Evolutionary conservation across 768 basidiomycete genomes (phyloP).

Genomic region (Pseudohyphozyma bogoriensis): DNA sequence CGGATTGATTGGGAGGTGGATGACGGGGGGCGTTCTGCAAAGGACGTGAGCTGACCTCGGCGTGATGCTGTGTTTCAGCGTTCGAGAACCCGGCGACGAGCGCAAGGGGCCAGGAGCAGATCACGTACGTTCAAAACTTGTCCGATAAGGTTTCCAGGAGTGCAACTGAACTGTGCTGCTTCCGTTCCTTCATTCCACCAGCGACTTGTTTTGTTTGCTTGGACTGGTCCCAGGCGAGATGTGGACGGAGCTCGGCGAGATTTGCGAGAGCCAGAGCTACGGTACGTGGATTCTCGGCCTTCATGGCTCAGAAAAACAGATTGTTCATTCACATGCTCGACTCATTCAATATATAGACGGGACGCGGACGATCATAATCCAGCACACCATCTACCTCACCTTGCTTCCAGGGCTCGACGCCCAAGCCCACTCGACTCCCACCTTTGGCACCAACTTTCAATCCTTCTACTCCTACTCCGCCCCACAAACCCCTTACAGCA

Average conservation of each 20-base stretch:
- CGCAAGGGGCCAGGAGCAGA: constrained; percentile 11
- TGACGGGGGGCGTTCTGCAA: no score
- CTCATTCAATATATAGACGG: constrained; percentile 47
- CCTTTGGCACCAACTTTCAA: constrained; percentile 1
- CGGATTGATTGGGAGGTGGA: no score
- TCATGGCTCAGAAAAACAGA: no score
- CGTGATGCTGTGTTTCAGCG: neutral
- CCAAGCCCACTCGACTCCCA: neutral
- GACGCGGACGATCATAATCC: constrained; percentile 60
- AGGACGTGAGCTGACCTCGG: neutral
- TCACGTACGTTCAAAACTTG: no score
- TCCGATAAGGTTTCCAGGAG: no score
- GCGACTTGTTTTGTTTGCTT: constrained; percentile 22
- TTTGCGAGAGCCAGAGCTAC: constrained; percentile 6
- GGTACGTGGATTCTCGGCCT: constrained; percentile 4
- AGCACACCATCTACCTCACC: constrained; percentile 68
- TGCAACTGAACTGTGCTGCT: no score
- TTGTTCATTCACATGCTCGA: neutral
- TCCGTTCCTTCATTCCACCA: no score
- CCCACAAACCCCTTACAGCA: constrained; percentile 20
- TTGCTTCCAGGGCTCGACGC: constrained; percentile 50
- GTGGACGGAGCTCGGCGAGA: constrained; percentile 26
- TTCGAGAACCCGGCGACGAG: constrained; percentile 26
- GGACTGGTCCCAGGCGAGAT: constrained; percentile 16
- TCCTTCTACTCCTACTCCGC: constrained; percentile 22